phyloP scores from a whole-genome alignment of 306 rosid genomes.

The Echinosophora koreensis region DNA sequence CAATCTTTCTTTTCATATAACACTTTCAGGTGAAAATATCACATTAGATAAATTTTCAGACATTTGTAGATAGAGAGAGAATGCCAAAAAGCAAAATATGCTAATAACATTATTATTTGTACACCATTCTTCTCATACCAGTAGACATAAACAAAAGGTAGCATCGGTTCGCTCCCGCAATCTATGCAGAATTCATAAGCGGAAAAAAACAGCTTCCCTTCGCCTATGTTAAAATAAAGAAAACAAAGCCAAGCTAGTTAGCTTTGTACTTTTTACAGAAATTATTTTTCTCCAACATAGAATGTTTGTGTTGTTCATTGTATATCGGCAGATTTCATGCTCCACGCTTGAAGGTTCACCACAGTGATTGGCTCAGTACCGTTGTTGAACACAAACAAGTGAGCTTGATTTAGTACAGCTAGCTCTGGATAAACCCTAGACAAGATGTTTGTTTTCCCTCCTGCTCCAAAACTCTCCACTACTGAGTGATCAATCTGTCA shows the following conservation, averaged over 20 bases:
- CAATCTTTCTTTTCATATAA: too few relatives aligned
- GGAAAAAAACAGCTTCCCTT: too few relatives aligned
- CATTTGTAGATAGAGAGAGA: too few relatives aligned
- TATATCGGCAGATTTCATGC: slow-evolving; percentile 60
- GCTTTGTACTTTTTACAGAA: background rate
- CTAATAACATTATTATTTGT: too few relatives aligned
- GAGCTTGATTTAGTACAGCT: slow-evolving; percentile 60
- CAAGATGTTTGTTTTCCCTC: slow-evolving; percentile 80
- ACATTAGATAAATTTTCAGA: too few relatives aligned
- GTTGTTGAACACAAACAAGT: slow-evolving; percentile 79
- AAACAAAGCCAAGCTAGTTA: too few relatives aligned
- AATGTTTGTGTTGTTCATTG: background rate
- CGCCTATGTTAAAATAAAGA: too few relatives aligned
- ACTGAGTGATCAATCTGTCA: slow-evolving; percentile 91
- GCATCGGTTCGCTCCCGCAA: background rate
- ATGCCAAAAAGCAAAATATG: too few relatives aligned
- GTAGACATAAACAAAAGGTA: too few relatives aligned
- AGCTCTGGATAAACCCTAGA: slow-evolving; percentile 79
- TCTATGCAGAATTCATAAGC: background rate
- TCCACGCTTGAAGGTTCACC: slow-evolving; percentile 74
- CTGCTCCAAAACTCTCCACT: slow-evolving; percentile 82
- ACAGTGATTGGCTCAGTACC: slow-evolving; percentile 70
- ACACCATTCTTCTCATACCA: too few relatives aligned
- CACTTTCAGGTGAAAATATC: too few relatives aligned
- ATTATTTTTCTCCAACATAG: background rate